Conservation (phyloP, 805 yeast species). For the Saccharomycopsis microspora region DNA sequence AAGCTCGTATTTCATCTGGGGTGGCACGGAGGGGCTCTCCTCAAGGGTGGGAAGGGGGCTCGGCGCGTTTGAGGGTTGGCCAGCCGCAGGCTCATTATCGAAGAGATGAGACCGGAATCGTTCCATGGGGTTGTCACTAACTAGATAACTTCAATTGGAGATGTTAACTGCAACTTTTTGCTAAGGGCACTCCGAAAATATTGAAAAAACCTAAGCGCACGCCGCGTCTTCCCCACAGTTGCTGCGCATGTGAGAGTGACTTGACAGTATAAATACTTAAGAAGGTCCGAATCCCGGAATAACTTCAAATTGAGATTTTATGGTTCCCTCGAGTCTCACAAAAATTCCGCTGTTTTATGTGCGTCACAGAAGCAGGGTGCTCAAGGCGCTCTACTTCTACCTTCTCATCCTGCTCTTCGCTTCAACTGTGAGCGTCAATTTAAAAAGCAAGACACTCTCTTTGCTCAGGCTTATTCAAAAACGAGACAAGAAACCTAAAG, state of each 20-base stretch:
- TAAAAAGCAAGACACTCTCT: conserved; percentile 7
- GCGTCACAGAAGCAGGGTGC: conserved; percentile 3
- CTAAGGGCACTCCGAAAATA: too few relatives aligned
- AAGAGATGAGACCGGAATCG: conserved; percentile 6
- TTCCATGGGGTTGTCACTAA: background rate
- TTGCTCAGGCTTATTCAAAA: background rate
- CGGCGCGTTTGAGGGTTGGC: background rate
- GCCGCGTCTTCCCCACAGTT: too few relatives aligned
- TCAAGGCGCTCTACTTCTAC: conserved; percentile 9
- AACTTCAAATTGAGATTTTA: too few relatives aligned
- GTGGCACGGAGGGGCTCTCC: background rate
- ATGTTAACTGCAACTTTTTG: too few relatives aligned
- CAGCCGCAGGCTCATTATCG: background rate
- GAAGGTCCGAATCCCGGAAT: too few relatives aligned
- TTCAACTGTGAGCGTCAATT: conserved; percentile 11
- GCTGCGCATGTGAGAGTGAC: too few relatives aligned
- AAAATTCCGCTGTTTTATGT: conserved; percentile 18
- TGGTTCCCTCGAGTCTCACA: too few relatives aligned
- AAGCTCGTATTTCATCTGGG: conserved; percentile 28
- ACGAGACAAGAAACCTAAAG: background rate
- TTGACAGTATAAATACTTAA: too few relatives aligned
- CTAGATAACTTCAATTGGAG: too few relatives aligned
- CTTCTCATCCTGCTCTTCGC: conserved; percentile 13
- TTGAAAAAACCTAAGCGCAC: too few relatives aligned
- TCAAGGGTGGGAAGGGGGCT: background rate